Conservation (phyloP, 75 land plant genomes). For the Adiantum capillusveneris region DNA sequence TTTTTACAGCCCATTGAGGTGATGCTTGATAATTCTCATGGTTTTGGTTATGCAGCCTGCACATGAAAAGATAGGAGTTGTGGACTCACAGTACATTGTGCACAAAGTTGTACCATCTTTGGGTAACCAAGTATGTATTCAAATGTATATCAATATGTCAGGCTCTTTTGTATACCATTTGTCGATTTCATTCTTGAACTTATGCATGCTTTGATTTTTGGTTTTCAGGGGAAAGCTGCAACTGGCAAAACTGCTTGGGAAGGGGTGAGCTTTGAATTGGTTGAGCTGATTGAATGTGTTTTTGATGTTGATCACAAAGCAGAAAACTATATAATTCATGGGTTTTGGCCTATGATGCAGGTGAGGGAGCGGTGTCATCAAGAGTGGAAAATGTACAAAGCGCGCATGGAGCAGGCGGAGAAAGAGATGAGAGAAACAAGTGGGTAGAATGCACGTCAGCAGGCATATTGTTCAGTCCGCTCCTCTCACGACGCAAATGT, state of each 20-base stretch:
- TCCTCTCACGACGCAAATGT: no score
- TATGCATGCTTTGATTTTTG: no score
- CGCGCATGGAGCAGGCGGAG: constrained; percentile 9
- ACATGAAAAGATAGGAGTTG: constrained; percentile 85
- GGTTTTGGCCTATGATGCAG: no score
- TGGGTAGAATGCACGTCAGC: no score
- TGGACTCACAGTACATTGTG: constrained; percentile 76
- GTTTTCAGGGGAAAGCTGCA: constrained; percentile 4
- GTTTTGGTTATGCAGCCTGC: constrained; percentile 49
- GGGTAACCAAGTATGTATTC: constrained; percentile 57
- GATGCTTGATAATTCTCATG: not conserved
- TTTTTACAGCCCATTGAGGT: no score
- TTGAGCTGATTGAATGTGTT: not conserved
- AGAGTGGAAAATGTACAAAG: constrained; percentile 10
- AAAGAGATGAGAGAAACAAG: not conserved
- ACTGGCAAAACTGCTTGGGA: constrained; percentile 9
- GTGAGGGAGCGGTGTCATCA: constrained; percentile 10
- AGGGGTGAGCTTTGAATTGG: constrained; percentile 11
- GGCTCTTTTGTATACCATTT: no score
- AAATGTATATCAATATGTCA: no score
- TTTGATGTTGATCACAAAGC: not conserved
- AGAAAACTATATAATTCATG: not conserved
- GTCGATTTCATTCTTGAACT: no score
- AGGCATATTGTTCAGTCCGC: no score
- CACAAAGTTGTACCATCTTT: constrained; percentile 72